phyloP scores from a whole-genome alignment of 2,329 filamentous ascomycete genomes.

The Cordyceps militaris region DNA sequence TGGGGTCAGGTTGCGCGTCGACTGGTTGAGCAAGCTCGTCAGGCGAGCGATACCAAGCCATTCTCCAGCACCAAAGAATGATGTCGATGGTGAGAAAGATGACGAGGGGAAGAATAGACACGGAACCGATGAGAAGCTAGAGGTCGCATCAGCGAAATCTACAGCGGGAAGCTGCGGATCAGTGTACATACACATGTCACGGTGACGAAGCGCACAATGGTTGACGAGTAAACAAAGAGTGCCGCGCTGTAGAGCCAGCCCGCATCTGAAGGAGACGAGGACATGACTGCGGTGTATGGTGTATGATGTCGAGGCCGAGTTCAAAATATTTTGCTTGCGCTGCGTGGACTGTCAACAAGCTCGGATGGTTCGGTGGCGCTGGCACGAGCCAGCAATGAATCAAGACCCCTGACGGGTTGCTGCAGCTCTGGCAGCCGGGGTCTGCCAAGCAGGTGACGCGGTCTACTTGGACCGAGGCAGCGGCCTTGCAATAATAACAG shows the following conservation, averaged over 20 bases:
- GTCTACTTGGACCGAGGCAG: slow-evolving; percentile 2
- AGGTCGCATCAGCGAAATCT: neutral
- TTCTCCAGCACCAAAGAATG: slow-evolving; percentile 46
- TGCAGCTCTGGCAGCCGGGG: neutral
- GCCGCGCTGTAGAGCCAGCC: slow-evolving; percentile 5
- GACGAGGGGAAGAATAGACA: slow-evolving; percentile 40
- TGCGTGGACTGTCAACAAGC: neutral
- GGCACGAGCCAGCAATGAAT: neutral
- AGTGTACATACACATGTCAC: slow-evolving; percentile 1
- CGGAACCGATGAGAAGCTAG: slow-evolving; percentile 31
- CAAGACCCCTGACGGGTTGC: neutral
- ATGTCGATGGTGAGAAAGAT: slow-evolving; percentile 45
- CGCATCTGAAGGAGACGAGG: neutral
- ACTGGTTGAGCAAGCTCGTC: neutral
- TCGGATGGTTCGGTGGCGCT: neutral
- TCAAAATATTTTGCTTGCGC: neutral
- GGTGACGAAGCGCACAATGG: slow-evolving; percentile 1
- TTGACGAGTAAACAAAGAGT: neutral
- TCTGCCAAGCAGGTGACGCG: neutral
- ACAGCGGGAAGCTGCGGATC: neutral
- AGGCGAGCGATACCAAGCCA: slow-evolving; percentile 20
- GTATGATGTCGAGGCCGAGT: neutral
- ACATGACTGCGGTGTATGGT: neutral
- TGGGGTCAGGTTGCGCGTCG: neutral
- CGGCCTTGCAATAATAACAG: too few relatives aligned